Evolutionary conservation across 2,329 filamentous ascomycete species (phyloP).

Genomic region (Coleophoma eucalyptorum): DNA sequence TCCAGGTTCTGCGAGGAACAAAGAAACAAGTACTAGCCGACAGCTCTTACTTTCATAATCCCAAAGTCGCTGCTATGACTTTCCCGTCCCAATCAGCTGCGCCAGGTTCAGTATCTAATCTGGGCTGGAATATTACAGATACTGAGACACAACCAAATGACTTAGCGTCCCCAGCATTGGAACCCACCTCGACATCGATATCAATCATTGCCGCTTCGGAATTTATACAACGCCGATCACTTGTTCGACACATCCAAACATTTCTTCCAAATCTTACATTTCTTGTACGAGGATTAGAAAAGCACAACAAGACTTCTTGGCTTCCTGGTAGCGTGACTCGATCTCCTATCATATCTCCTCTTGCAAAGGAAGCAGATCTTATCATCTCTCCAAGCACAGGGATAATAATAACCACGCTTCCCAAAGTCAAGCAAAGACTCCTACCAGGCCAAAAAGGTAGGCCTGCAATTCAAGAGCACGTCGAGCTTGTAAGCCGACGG

Average conservation of each 20-base stretch:
- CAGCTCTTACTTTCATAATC: slow-evolving; percentile 22
- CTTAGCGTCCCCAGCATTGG: neutral
- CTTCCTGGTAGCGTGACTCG: slow-evolving; percentile 25
- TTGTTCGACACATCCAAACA: slow-evolving; percentile 47
- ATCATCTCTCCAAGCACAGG: slow-evolving; percentile 66
- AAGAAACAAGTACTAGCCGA: slow-evolving; percentile 24
- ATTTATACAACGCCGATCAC: slow-evolving; percentile 35
- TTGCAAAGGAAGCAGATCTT: slow-evolving; percentile 65
- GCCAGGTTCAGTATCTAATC: too few species aligned
- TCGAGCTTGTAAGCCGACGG: slow-evolving; percentile 47
- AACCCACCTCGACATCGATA: slow-evolving; percentile 13
- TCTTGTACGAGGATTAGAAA: slow-evolving; percentile 56
- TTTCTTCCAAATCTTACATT: slow-evolving; percentile 46
- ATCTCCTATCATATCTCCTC: slow-evolving; percentile 32
- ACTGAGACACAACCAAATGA: neutral
- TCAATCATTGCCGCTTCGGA: slow-evolving; percentile 49
- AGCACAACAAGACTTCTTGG: slow-evolving; percentile 32
- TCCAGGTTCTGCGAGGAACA: slow-evolving; percentile 42
- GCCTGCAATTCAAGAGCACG: slow-evolving; percentile 48
- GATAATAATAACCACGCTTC: slow-evolving; percentile 66
- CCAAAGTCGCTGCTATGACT: neutral
- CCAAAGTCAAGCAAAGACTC: slow-evolving; percentile 68
- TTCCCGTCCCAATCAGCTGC: too few species aligned
- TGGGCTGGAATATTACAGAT: neutral
- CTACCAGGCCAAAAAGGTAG: slow-evolving; percentile 55